Base-by-base conservation (phyloP, 2,329 filamentous ascomycete genomes). In the Xylariaceae sp. region DNA sequence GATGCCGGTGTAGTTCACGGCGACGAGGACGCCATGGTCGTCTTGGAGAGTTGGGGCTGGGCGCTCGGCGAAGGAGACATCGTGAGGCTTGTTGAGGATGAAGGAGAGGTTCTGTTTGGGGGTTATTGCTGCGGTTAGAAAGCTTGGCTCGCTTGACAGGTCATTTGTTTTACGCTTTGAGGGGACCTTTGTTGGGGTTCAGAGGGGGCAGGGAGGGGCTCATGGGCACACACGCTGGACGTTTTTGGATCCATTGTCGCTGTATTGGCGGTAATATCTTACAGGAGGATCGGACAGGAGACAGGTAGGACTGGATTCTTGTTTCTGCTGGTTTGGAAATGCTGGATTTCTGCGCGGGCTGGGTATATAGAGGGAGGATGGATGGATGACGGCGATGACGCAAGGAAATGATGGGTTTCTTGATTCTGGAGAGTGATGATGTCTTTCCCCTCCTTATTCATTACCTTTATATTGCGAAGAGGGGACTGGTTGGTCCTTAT, bases 1-100 rank as follows among this genome's bases (percentile, higher is more conserved):
- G 73, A 95, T 94, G 63, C 89, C 89, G 2, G 89, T 95, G 77
- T 86, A 92, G 75, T 87, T 87, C 63, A 92, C 80, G 67, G 87
- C 84, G 59, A 95, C 84, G 64, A 92, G 80, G 61, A 95, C 89
- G 70, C 92, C 86, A 76, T 91, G 80, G 19, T 83, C 79, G 49
- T 77, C 76, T 59, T 80, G 72, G 63, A 94, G 75, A 54, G 80
- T 72, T 41, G 90, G 90, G 52, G 90, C 73, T 8, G 89, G 88
- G 7, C 86, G 83, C 68, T 92, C 85, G 73, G 86, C 84, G 73
- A 85, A 95, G 59, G 77, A 75, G 64, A 95, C 86, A 64, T 86
- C 80, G 70, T 84, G 79, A 56, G 85, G 79, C 63, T 87, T 87
- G 72, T 92, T 84, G 65, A 95, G 87, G 69, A 95, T 77, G 74